These are phyloP conservation scores for Ceratobasidium sp. DNA, from an alignment of 1,284 basidiomycete species.

Conservation along the genomic window DNA sequence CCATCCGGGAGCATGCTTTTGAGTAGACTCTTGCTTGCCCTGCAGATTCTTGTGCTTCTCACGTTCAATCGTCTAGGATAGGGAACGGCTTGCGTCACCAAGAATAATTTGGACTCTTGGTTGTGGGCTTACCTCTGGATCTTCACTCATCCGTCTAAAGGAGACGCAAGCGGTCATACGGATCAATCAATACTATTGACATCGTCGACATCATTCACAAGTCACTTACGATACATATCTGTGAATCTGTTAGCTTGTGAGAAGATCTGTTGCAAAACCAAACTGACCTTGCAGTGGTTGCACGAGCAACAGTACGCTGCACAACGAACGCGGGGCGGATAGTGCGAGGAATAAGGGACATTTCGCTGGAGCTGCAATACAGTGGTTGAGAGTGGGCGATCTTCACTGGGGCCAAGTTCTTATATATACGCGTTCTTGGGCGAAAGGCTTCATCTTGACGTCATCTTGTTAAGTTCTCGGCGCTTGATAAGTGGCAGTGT, in stretches of 20 bases:
- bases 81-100: neutral
- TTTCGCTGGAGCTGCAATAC: neutral
- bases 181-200: neutral
- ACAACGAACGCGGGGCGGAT: conserved; percentile 23
- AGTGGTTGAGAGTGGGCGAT: conserved; percentile 7
- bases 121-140: conserved; percentile 61
- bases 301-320: conserved; percentile 5
- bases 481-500: conserved; percentile 4
- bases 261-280: neutral
- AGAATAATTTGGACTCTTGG: neutral
- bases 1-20: conserved; percentile 74
- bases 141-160: conserved; percentile 53
- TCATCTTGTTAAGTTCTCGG: conserved; percentile 3
- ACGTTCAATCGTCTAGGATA: conserved; percentile 60
- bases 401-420: neutral
- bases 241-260: neutral
- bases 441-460: conserved; percentile 17
- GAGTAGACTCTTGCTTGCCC: conserved; percentile 61
- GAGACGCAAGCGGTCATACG: neutral
- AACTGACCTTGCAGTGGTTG: conserved; percentile 9
- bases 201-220: neutral
- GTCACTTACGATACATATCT: conserved; percentile 13
- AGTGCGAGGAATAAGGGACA: conserved; percentile 17
- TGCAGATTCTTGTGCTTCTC: conserved; percentile 67
- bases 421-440: conserved; percentile 17